Evolutionary conservation across 768 basidiomycete species (phyloP).

Genomic region (Boletus reticulatus): DNA sequence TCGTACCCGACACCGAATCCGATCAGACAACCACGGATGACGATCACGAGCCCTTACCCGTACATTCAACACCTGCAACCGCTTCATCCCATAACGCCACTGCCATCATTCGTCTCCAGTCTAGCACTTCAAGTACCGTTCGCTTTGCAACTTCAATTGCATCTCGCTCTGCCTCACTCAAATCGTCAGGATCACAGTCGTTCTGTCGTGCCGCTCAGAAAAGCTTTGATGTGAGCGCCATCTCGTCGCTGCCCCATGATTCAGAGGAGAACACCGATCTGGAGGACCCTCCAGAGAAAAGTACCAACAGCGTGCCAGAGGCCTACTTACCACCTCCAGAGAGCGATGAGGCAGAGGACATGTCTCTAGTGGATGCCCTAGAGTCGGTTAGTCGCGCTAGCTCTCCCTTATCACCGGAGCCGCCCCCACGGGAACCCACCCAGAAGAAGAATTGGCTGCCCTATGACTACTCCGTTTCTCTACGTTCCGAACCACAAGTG

Average conservation of each 20-base stretch:
- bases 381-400: conserved; percentile 53
- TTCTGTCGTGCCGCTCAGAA: conserved; percentile 35
- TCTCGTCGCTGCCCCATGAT: conserved; percentile 49
- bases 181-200: conserved; percentile 35
- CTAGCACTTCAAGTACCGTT: conserved; percentile 48
- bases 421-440: conserved; percentile 36
- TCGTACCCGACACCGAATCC: conserved; percentile 35
- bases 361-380: conserved; percentile 57
- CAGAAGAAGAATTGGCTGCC: conserved; percentile 49
- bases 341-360: conserved; percentile 39
- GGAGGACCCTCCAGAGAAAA: conserved; percentile 39
- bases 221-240: conserved; percentile 61
- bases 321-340: conserved; percentile 50
- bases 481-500: conserved; percentile 63
- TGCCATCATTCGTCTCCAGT: conserved; percentile 48
- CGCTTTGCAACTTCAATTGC: conserved; percentile 54
- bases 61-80: conserved; percentile 66
- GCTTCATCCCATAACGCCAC: conserved; percentile 49
- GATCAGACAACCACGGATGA: conserved; percentile 41
- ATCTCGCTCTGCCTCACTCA: conserved; percentile 38
- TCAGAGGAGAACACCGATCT: conserved; percentile 35
- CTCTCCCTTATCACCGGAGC: conserved; percentile 43
- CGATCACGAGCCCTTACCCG: conserved; percentile 46
- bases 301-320: conserved; percentile 52
- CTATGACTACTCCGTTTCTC: conserved; percentile 55